Conservation (phyloP, 768 basidiomycete species). For the Collybiopsis confluens region DNA sequence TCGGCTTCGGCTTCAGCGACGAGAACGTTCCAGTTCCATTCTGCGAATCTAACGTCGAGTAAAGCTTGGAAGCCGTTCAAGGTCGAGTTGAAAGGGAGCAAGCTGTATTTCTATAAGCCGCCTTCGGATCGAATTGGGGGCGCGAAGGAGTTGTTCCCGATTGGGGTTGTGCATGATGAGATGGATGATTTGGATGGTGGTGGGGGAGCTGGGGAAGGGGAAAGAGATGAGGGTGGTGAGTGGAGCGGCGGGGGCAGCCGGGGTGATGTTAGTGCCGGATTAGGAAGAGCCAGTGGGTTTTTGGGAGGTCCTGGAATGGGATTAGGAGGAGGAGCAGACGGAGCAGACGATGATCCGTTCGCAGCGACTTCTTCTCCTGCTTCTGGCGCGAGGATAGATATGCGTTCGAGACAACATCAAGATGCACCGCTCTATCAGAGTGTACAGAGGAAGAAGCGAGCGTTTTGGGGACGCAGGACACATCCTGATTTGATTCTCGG, state of each 20-base stretch:
- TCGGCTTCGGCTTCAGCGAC: too few relatives aligned
- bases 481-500: slow-evolving; percentile 65
- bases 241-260: slow-evolving; percentile 14
- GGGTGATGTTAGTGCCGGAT: too few relatives aligned
- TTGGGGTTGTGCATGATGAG: slow-evolving; percentile 50
- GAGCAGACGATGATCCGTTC: slow-evolving; percentile 7
- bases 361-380: too few relatives aligned
- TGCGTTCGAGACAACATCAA: background rate
- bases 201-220: slow-evolving; percentile 17
- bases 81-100: slow-evolving; percentile 77
- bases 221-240: slow-evolving; percentile 16
- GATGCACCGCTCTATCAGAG: background rate
- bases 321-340: background rate
- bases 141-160: slow-evolving; percentile 74
- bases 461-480: slow-evolving; percentile 72
- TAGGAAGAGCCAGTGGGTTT: slow-evolving; percentile 18
- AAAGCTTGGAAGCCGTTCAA: slow-evolving; percentile 90
- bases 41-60: slow-evolving; percentile 33
- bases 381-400: slow-evolving; percentile 15
- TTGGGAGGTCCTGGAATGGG: slow-evolving; percentile 17
- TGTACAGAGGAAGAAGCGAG: slow-evolving; percentile 50
- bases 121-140: slow-evolving; percentile 62
- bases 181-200: slow-evolving; percentile 45
- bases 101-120: slow-evolving; percentile 83
- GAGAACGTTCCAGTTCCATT: too few relatives aligned